A percentile compares a stretch with the other conserved stretches of the same genome.
phyloP scores from a whole-genome alignment of 108 stramenopile genomes.

The Nannochloropsis salina region DNA sequence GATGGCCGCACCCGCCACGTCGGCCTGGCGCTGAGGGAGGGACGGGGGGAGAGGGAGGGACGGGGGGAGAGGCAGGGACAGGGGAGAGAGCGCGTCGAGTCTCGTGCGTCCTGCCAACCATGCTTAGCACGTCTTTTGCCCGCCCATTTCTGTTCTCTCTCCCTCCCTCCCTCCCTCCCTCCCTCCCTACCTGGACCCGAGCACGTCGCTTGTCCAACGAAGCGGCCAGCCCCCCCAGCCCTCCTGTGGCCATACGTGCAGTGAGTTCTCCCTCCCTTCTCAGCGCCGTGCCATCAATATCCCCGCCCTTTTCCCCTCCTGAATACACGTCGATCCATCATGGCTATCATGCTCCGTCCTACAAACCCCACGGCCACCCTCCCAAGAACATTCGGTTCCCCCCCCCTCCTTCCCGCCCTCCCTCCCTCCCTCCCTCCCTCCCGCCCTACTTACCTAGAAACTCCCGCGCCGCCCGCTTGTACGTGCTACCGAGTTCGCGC shows the following conservation, averaged over 20 bases:
- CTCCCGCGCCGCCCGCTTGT: background rate
- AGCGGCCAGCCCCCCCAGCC: background rate
- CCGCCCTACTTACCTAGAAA: background rate
- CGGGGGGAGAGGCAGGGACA: background rate
- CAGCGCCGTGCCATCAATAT: no score
- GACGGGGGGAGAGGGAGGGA: background rate
- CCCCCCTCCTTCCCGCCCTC: no score
- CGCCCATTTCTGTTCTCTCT: background rate
- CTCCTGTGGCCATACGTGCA: background rate
- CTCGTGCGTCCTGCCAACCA: no score
- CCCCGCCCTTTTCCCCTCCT: no score
- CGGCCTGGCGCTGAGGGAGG: slow-evolving; percentile 12
- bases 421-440: background rate
- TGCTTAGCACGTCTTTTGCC: background rate
- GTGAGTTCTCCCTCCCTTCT: no score
- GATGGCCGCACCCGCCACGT: background rate
- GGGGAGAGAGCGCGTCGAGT: background rate
- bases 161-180: background rate
- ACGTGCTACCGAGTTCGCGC: background rate
- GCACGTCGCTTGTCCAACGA: background rate
- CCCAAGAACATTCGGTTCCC: no score
- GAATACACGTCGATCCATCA: no score
- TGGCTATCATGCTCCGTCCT: no score
- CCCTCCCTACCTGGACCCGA: background rate
- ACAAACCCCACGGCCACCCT: no score